Evolutionary conservation across 2,329 filamentous ascomycete genomes (phyloP).

Genomic region (Colletotrichum liaoningense): DNA sequence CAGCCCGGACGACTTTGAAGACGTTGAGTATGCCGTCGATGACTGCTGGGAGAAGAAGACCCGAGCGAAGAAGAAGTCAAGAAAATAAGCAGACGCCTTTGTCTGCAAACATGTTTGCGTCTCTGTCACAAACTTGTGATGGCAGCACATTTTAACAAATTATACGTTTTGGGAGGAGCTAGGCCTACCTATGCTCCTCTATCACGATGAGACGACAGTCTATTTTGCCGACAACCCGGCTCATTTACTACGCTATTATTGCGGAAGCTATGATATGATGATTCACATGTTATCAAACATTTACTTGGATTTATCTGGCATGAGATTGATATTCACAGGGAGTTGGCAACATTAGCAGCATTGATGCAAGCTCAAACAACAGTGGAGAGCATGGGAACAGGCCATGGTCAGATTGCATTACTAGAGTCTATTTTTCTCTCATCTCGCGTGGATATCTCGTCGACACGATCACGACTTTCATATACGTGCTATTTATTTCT

Average conservation of each 20-base stretch:
- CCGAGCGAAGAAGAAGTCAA: constrained; percentile 42
- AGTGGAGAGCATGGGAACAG: constrained; percentile 6
- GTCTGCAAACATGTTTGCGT: constrained; percentile 18
- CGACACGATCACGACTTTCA: background rate
- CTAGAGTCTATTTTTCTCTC: constrained; percentile 2
- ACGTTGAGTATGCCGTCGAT: constrained; percentile 59
- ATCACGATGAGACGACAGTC: constrained; percentile 1
- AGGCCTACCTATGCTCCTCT: background rate
- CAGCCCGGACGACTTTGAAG: constrained; percentile 50
- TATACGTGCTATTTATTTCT: background rate
- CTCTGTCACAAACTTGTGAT: background rate
- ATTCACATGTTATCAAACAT: constrained; percentile 1
- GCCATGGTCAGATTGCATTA: constrained; percentile 13
- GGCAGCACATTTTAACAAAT: background rate
- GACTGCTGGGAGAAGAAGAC: constrained; percentile 61
- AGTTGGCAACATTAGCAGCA: background rate
- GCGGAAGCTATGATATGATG: background rate
- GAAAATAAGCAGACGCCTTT: background rate
- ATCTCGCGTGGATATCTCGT: background rate
- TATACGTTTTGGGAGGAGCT: constrained; percentile 3
- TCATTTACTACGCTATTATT: background rate
- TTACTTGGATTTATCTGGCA: background rate
- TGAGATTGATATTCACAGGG: background rate
- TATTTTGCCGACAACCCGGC: constrained; percentile 1
- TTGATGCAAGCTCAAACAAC: background rate